These are phyloP conservation scores for Backusella psychrophila DNA, from an alignment of 192 early-diverging fungal species.

Conservation along the genomic window DNA sequence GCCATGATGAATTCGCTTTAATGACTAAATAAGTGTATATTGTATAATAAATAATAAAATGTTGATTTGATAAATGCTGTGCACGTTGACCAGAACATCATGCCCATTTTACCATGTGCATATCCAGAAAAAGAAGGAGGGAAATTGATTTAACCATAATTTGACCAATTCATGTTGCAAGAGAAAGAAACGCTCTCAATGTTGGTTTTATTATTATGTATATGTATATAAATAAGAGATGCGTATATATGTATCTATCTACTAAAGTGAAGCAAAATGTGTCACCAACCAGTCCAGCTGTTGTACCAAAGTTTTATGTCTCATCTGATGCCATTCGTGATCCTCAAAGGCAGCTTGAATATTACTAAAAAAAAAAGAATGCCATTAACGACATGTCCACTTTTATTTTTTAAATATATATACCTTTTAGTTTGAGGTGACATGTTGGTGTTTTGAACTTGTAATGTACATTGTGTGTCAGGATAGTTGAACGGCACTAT, in stretches of 20 bases:
- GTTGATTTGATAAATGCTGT: no score
- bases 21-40: background rate
- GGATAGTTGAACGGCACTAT: constrained; percentile 20
- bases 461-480: constrained; percentile 16
- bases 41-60: background rate
- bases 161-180: no score
- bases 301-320: constrained; percentile 19
- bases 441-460: constrained; percentile 10
- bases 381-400: background rate
- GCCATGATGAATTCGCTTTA: background rate
- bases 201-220: background rate
- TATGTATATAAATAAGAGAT: background rate
- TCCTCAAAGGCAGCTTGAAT: constrained; percentile 17
- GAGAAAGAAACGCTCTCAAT: no score
- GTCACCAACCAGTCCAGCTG: constrained; percentile 20
- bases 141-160: no score
- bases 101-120: no score
- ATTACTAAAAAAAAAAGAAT: background rate
- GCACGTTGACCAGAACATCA: no score
- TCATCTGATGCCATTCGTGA: constrained; percentile 20
- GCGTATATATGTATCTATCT: background rate
- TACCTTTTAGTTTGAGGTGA: constrained; percentile 7
- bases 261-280: constrained; percentile 9
- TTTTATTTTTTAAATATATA: background rate
- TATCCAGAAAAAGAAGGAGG: no score